Base-by-base conservation (phyloP, 1,139 yeast species). In the Saccharomyces hybrid region DNA sequence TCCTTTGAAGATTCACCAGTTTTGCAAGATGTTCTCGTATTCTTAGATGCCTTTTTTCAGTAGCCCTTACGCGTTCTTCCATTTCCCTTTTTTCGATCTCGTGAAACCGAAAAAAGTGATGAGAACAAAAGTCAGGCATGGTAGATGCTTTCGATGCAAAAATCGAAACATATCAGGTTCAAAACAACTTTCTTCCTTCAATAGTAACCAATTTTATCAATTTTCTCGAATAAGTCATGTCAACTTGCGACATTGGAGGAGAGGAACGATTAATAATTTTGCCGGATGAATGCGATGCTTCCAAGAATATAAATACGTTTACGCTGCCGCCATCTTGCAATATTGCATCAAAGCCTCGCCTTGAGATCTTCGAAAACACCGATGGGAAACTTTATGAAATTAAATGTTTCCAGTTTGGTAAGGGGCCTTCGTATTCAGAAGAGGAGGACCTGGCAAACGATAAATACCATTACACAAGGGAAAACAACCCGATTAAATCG, bases 401-500 rank as follows among this genome's bases (percentile, higher is more conserved):
- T 1, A 38, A 9, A 16, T 38, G 7, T 38, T 38, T 16, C 9
- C 44, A 38, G 11, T 69, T 69, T 54, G 66, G 71, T 52, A 71
- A 69, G 50, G 64, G 68, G 5, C 57, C 61, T 58, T 27, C 60
- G 55, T 61, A 55, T 52, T 55, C 60, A 49, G 49, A 59, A 7
- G 54, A 50, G n/a, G 60, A 61, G 3, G 67, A 66, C 61, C 46
- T 60, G 49, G 61, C 61, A 6, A 59, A 59, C 38, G 64, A 67
- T 52, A 56, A 64, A 57, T 62, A 66, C 58, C 63, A 64, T 49
- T 67, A 64, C 49, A 70, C 74, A 9, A 58, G 66, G 41, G 65
- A 65, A 44, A 63, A 60, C 4, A 58, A 65, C 50, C 68, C 74
- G 1, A 55, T 70, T 26, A 71, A 67, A 52, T 73, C 73, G 1